Percentiles rank a stretch among this genome's conserved stretches.
Evolutionary conservation across 1,284 basidiomycete genomes (phyloP).

Genomic region (Ceratobasidium sp.): DNA sequence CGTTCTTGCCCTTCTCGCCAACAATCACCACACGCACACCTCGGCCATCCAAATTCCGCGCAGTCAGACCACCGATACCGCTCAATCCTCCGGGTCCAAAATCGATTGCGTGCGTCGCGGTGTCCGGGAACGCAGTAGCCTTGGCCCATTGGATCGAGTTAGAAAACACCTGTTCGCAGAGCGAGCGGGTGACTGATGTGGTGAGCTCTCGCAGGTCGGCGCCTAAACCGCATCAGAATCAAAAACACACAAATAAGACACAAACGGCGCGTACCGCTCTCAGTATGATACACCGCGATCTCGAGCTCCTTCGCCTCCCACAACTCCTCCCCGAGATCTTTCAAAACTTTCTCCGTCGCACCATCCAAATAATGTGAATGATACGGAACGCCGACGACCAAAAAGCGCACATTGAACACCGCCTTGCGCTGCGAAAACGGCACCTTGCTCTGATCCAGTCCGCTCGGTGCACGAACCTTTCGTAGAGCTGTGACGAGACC

Average conservation of each 20-base stretch:
- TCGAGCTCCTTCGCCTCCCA: slow-evolving; percentile 83
- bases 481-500: slow-evolving; percentile 92
- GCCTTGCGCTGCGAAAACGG: slow-evolving; percentile 96
- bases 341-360: slow-evolving; percentile 79
- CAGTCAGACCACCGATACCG: slow-evolving; percentile 92
- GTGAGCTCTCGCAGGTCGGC: slow-evolving; percentile 79
- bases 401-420: slow-evolving; percentile 92
- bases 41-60: slow-evolving; percentile 91
- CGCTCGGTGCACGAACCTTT: slow-evolving; percentile 88
- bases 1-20: slow-evolving; percentile 87
- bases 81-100: slow-evolving; percentile 96
- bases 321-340: slow-evolving; percentile 77
- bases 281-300: slow-evolving; percentile 93
- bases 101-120: slow-evolving; percentile 94
- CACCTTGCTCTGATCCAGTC: slow-evolving; percentile 92
- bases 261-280: slow-evolving; percentile 58
- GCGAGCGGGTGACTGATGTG: slow-evolving; percentile 80
- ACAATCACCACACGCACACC: slow-evolving; percentile 90
- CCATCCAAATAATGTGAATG: slow-evolving; percentile 89
- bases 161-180: slow-evolving; percentile 95
- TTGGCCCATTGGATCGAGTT: slow-evolving; percentile 61
- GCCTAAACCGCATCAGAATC: slow-evolving; percentile 64
- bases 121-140: slow-evolving; percentile 82
- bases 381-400: slow-evolving; percentile 95
- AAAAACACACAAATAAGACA: slow-evolving; percentile 7